Evolutionary conservation across 148 eudicot species (phyloP).

Genomic region (Simmondsia chinensis): DNA sequence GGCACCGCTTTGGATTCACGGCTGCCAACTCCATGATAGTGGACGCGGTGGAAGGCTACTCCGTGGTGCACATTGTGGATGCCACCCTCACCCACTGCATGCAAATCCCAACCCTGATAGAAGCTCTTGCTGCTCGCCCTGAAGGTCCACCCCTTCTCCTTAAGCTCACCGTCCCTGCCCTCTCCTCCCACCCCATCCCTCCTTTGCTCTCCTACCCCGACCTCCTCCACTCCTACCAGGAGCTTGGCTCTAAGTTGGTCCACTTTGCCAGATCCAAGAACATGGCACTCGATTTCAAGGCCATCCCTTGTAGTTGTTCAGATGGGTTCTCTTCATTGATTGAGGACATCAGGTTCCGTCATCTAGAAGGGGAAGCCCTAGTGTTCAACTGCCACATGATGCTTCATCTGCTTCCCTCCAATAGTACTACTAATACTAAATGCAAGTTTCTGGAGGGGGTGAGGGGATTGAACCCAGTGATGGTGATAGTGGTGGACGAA

Average conservation of each 20-base stretch:
- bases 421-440: constrained; percentile 27
- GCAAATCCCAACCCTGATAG: constrained; percentile 91
- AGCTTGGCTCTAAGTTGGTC: constrained; percentile 50
- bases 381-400: constrained; percentile 83
- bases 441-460: constrained; percentile 54
- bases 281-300: constrained; percentile 52
- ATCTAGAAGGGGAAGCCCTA: constrained; percentile 31
- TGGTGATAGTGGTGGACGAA: constrained; percentile 62
- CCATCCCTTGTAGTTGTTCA: constrained; percentile 42
- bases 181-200: constrained; percentile 43
- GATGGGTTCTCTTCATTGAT: constrained; percentile 62
- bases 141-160: constrained; percentile 31
- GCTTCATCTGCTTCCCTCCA: constrained; percentile 41
- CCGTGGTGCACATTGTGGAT: constrained; percentile 61
- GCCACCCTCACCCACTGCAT: constrained; percentile 78
- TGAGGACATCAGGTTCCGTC: constrained; percentile 34
- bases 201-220: constrained; percentile 82
- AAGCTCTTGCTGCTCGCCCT: constrained; percentile 47
- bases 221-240: constrained; percentile 44
- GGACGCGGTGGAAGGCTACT: constrained; percentile 45
- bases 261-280: constrained; percentile 61
- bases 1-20: constrained; percentile 90
- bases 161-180: constrained; percentile 68
- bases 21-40: constrained; percentile 71
- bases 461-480: constrained; percentile 42